These are phyloP conservation scores for Acidomyces sp. DNA, from an alignment of 495 filamentous ascomycete genomes.

Conservation along the genomic window DNA sequence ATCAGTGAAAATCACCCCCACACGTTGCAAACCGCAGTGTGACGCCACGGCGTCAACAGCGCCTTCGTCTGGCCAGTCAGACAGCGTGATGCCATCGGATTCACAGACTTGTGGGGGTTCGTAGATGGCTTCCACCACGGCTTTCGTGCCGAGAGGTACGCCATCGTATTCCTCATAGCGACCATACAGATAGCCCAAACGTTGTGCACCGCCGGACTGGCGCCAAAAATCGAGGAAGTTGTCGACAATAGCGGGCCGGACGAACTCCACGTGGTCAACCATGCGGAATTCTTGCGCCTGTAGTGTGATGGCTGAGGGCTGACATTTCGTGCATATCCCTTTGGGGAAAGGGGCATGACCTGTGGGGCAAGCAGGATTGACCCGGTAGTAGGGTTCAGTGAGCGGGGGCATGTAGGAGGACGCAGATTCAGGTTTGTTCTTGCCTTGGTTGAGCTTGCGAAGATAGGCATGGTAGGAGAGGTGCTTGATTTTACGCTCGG, in stretches of 20 bases:
- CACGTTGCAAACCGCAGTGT: slow-evolving; percentile 73
- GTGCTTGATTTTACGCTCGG: slow-evolving; percentile 96
- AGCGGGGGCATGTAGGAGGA: slow-evolving; percentile 93
- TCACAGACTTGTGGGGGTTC: slow-evolving; percentile 88
- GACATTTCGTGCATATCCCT: slow-evolving; percentile 98
- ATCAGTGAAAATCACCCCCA: slow-evolving; percentile 94
- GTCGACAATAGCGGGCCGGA: slow-evolving; percentile 67
- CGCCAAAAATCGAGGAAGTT: slow-evolving; percentile 86
- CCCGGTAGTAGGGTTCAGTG: slow-evolving; percentile 84
- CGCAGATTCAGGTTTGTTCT: slow-evolving; percentile 85
- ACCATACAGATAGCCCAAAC: slow-evolving; percentile 84
- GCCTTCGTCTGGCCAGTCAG: slow-evolving; percentile 76
- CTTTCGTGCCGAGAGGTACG: slow-evolving; percentile 88
- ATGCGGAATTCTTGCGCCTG: slow-evolving; percentile 91
- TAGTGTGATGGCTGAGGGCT: slow-evolving; percentile 91
- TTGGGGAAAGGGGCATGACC: slow-evolving; percentile 89
- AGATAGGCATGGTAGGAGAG: slow-evolving; percentile 91
- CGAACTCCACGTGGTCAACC: slow-evolving; percentile 97
- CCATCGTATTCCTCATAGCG: slow-evolving; percentile 82
- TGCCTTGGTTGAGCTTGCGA: slow-evolving; percentile 85
- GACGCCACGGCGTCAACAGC: slow-evolving; percentile 70
- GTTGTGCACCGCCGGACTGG: slow-evolving; percentile 57
- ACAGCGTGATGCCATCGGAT: slow-evolving; percentile 76
- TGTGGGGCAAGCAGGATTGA: slow-evolving; percentile 76
- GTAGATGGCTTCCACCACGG: slow-evolving; percentile 94